Evolutionary conservation across 1,284 basidiomycete species (phyloP).

Genomic region (Rhizopogon parksii): DNA sequence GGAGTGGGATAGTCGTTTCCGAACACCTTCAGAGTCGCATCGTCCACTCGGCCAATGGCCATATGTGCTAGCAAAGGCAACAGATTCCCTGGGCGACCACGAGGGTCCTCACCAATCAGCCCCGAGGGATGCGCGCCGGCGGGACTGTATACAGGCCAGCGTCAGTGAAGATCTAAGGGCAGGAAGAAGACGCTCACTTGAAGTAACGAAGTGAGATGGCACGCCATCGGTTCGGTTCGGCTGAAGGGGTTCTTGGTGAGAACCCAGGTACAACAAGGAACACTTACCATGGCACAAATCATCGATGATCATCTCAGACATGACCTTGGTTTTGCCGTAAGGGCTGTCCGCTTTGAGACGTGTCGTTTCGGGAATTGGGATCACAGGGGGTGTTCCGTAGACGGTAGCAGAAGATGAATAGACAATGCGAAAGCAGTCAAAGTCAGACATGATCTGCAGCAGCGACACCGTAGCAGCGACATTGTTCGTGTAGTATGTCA

Average conservation of each 20-base stretch:
- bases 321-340: slow-evolving; percentile 94
- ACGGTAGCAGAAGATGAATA: slow-evolving; percentile 99
- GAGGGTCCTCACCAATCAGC: slow-evolving; percentile 92
- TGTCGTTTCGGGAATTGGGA: slow-evolving; percentile 94
- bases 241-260: slow-evolving; percentile 29
- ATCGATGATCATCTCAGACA: slow-evolving; percentile 87
- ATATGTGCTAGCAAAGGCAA: slow-evolving; percentile 93
- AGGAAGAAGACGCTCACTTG: slow-evolving; percentile 57
- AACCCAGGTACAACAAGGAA: slow-evolving; percentile 6
- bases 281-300: slow-evolving; percentile 77
- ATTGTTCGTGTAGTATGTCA: slow-evolving; percentile 91
- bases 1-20: slow-evolving; percentile 97
- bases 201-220: slow-evolving; percentile 91
- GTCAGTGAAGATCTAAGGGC: neutral
- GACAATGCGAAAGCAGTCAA: slow-evolving; percentile 80
- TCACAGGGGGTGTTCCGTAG: slow-evolving; percentile 87
- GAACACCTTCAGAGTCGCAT: slow-evolving; percentile 83
- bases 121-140: slow-evolving; percentile 97
- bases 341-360: slow-evolving; percentile 86
- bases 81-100: slow-evolving; percentile 91
- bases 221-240: slow-evolving; percentile 69
- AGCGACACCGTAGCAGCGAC: slow-evolving; percentile 80
- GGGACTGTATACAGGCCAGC: slow-evolving; percentile 48
- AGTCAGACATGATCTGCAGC: slow-evolving; percentile 81
- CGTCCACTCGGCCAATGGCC: slow-evolving; percentile 85